Evolutionary conservation across 73 alveolate genomes (phyloP).

Genomic region (Loxodes magnus): DNA sequence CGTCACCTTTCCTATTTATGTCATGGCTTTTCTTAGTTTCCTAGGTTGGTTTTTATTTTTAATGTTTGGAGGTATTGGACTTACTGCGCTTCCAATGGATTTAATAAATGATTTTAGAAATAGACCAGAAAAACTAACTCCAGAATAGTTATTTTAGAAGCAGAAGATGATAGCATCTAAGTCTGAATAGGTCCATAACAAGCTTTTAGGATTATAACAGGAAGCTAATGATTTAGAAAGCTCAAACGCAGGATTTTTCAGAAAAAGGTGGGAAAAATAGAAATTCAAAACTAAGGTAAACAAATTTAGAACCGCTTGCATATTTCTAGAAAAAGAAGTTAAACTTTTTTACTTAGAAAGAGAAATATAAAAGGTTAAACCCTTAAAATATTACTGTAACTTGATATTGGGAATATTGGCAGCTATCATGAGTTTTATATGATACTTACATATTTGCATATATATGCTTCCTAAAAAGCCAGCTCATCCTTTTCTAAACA

Average conservation of each 20-base stretch:
- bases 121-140: conserved; percentile 51
- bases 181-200: conserved; percentile 29
- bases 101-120: conserved; percentile 41
- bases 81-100: conserved; percentile 69
- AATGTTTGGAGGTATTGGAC: conserved; percentile 70
- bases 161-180: conserved; percentile 34
- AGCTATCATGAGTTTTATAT: conserved; percentile 26
- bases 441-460: conserved; percentile 46
- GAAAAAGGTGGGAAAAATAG: conserved; percentile 25
- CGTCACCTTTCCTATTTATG: conserved; percentile 61
- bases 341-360: conserved; percentile 28
- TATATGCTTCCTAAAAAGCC: conserved; percentile 23
- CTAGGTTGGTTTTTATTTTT: conserved; percentile 63
- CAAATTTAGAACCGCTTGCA: conserved; percentile 22
- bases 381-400: conserved; percentile 35
- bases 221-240: conserved; percentile 21
- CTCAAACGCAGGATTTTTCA: background rate
- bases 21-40: conserved; percentile 48
- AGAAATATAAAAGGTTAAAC: conserved; percentile 28
- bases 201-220: no score
- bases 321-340: conserved; percentile 31
- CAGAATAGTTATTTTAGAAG: conserved; percentile 28
- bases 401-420: conserved; percentile 34
- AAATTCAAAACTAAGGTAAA: conserved; percentile 9
- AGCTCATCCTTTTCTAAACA: conserved; percentile 57